Base-by-base conservation (phyloP, 306 rosid species). In the Ceratonia siliqua region DNA sequence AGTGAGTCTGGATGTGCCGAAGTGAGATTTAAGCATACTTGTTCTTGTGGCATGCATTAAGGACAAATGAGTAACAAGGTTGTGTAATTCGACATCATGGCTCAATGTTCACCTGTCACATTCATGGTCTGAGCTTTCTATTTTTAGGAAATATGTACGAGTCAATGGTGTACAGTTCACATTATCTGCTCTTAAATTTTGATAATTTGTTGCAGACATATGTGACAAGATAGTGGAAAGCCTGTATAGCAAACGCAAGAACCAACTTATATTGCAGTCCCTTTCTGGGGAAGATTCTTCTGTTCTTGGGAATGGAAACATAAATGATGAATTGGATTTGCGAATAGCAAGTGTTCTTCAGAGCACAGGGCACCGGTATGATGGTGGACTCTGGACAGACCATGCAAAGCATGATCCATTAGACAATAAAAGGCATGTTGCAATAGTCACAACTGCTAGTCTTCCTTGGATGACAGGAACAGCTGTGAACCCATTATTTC, bases 401-500 rank as follows among this genome's bases (percentile, higher is more conserved):
- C 89, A 81, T 48, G 75, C 82, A 68, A 93, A 91, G 83, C 85
- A 81, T 53, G 87, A 85, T 5, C 76, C 82, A 2, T 79, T 82
- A 9, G 84, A 82, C 27, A 78, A 75, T 63, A 89, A 89, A 81
- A 82, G 97, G 72, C 92, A 89, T 80, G 87, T 91, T 82, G 98
- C 98, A 42, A 91, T 93, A 32, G 96, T 93, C 68, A 94, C 98
- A 66, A 94, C 98, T 25, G 98, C 98, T 56, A 94, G 97, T 83
- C 96, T 94, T 84, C 97, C 97, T 70, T 94, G 98, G 98, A 88
- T 94, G 98, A 94, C 97, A 0, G 98, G 98, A 76, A 91, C 98
- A 35, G 92, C 98, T 35, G 98, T 94, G 56, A 94, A 94, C 68
- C 98, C 97, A 20, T 84, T 91, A 74, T 94, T 89, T 80, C 90